A percentile compares a stretch with the other conserved stretches of the same genome.
phyloP scores from a whole-genome alignment of 2,329 filamentous ascomycete species.

The Pyricularia grisea region DNA sequence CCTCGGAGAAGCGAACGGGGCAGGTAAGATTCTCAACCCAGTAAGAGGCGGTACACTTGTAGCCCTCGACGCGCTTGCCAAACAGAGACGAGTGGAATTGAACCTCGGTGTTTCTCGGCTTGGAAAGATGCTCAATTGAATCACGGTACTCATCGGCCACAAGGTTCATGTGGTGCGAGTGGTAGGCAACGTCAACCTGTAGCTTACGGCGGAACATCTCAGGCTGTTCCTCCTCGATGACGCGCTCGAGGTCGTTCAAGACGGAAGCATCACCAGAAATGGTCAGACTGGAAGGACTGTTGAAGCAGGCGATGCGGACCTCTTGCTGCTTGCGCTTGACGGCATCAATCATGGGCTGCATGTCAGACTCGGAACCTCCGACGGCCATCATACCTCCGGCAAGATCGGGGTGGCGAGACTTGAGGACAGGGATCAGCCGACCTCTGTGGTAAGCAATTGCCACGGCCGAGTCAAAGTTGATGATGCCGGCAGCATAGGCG shows the following conservation, averaged over 20 bases:
- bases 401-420: constrained; percentile 26
- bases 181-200: constrained; percentile 15
- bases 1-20: constrained; percentile 26
- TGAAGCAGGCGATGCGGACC: constrained; percentile 21
- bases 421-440: constrained; percentile 31
- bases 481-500: constrained; percentile 35
- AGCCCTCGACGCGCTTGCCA: constrained; percentile 28
- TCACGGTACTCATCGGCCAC: constrained; percentile 10
- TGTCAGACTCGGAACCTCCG: constrained; percentile 18
- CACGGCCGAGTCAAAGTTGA: constrained; percentile 31
- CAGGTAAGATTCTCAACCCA: constrained; percentile 27
- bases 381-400: constrained; percentile 47
- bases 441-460: constrained; percentile 39
- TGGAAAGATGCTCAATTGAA: neutral
- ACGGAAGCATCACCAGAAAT: constrained; percentile 16
- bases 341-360: constrained; percentile 25
- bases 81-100: constrained; percentile 36
- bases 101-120: constrained; percentile 4
- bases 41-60: constrained; percentile 23
- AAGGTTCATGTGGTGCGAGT: constrained; percentile 15
- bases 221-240: constrained; percentile 9
- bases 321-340: constrained; percentile 19
- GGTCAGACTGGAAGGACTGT: constrained; percentile 26
- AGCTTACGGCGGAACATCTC: constrained; percentile 7
- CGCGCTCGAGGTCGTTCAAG: constrained; percentile 5